Percentiles rank a stretch among this genome's conserved stretches.
These are phyloP conservation scores for Penicillium capsulatum DNA, from an alignment of 2,329 filamentous ascomycete species.

Conservation along the genomic window DNA sequence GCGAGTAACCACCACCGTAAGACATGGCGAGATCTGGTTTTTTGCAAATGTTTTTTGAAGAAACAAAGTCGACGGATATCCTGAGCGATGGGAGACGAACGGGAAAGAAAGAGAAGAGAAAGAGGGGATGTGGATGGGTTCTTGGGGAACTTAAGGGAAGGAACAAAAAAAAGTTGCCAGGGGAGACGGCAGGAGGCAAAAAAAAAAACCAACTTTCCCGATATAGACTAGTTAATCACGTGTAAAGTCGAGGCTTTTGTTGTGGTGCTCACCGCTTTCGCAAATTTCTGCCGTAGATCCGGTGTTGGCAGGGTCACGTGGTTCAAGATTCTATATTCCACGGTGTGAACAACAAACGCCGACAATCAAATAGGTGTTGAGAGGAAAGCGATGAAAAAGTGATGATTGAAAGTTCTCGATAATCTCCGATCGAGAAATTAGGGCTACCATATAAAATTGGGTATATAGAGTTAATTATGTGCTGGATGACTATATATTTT, in stretches of 20 bases:
- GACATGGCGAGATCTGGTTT: constrained; percentile 55
- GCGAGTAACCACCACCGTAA: constrained; percentile 55
- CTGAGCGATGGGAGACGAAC: background rate
- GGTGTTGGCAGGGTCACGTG: too few relatives aligned
- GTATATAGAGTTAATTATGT: too few relatives aligned
- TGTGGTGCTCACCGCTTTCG: background rate
- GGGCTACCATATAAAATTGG: too few relatives aligned
- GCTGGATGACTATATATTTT: too few relatives aligned
- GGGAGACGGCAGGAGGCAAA: constrained; percentile 24
- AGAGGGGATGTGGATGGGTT: constrained; percentile 19
- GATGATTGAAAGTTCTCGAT: too few relatives aligned
- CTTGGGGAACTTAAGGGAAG: constrained; percentile 17
- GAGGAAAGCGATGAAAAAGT: too few relatives aligned
- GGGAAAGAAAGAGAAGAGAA: constrained; percentile 7
- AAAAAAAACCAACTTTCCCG: constrained; percentile 23
- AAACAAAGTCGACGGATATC: background rate
- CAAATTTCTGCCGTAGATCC: too few relatives aligned
- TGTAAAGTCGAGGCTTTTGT: background rate
- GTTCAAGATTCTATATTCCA: too few relatives aligned
- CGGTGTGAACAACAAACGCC: too few relatives aligned
- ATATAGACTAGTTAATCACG: constrained; percentile 24
- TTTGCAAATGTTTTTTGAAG: background rate
- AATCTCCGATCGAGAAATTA: too few relatives aligned
- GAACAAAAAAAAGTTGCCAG: constrained; percentile 20
- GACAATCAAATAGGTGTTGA: too few relatives aligned